phyloP scores from a whole-genome alignment of 768 basidiomycete genomes.

The Xerocomellus dryophilus region DNA sequence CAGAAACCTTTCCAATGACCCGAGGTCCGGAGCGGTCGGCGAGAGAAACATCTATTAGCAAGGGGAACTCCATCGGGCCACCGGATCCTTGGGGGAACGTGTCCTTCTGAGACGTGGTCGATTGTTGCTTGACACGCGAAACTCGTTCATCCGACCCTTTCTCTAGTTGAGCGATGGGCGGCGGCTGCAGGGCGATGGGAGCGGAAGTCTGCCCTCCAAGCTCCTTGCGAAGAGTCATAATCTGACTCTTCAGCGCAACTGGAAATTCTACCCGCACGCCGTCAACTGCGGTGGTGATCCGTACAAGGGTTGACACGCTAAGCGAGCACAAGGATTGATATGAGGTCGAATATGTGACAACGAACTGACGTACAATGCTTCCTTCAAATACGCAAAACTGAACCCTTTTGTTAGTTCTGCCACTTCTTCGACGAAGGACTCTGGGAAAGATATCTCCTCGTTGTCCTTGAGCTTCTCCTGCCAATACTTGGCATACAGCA shows the following conservation, averaged over 20 bases:
- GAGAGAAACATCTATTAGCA: background rate
- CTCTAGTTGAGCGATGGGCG: background rate
- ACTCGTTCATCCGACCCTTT: background rate
- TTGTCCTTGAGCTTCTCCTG: constrained; percentile 69
- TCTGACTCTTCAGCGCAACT: constrained; percentile 50
- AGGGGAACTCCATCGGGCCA: background rate
- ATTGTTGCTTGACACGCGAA: background rate
- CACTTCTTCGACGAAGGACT: constrained; percentile 56
- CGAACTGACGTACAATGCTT: constrained; percentile 66
- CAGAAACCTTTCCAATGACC: background rate
- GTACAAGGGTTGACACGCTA: constrained; percentile 74
- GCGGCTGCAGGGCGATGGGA: background rate
- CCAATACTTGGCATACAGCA: constrained; percentile 75
- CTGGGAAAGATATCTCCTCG: constrained; percentile 62
- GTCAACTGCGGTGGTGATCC: constrained; percentile 50
- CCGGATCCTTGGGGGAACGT: background rate
- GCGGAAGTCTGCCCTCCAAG: constrained; percentile 44
- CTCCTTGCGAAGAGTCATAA: constrained; percentile 62
- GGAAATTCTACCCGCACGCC: constrained; percentile 51
- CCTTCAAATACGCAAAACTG: constrained; percentile 87
- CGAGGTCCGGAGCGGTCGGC: background rate
- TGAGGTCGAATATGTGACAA: background rate
- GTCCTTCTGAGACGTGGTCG: constrained; percentile 1
- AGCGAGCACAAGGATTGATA: background rate
- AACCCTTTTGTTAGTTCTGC: constrained; percentile 62